Base-by-base conservation (phyloP, 495 filamentous ascomycete genomes). In the Physcia stellaris region DNA sequence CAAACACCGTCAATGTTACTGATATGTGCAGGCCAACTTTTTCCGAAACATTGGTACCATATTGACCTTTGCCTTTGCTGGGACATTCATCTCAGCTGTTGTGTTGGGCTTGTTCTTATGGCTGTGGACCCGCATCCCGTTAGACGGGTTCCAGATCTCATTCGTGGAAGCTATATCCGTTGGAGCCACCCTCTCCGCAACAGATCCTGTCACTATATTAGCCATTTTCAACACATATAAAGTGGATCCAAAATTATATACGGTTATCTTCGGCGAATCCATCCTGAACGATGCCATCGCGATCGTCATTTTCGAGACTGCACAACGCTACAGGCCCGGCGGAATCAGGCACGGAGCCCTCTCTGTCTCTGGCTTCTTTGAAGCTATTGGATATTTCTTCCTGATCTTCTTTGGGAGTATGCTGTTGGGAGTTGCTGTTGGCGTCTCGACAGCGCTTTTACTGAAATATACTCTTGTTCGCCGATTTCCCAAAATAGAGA, bases 201-300 rank as follows among this genome's bases (percentile, higher is more conserved):
- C 90, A 0, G 90, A 98, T 52, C 90, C 90, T 0, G 86, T 98
- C 34, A 98, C 90, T 0, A 95, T 98, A 48, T 67, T 98, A 23
- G 90, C 90, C 37, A 98, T 98, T 41, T 98, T 98, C 75, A 98
- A 94, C 54, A 80, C 92, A 1, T 96, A 95, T 67, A 94, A 95
- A 60, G 90, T 98, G 36, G 90, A 98, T 56, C 90, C 90, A 7
- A 95, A 95, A 60, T 71, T 98, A 4, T 98, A 98, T 56, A 98
- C 90, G 5, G 71, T 96, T 48, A 96, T 98, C 41, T 98, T 98
- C 56, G 90, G 90, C 49, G 90, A 98, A 59, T 93, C 87, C 23
- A 96, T 98, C 37, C 62, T 98, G 34, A 98, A 98, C 55, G 90
- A 98, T 67, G 90, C 90, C 13, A 84, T 98, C 48, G 90, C 90